Base-by-base conservation (phyloP, 83 land plant species). In the Picea engelmannii region DNA sequence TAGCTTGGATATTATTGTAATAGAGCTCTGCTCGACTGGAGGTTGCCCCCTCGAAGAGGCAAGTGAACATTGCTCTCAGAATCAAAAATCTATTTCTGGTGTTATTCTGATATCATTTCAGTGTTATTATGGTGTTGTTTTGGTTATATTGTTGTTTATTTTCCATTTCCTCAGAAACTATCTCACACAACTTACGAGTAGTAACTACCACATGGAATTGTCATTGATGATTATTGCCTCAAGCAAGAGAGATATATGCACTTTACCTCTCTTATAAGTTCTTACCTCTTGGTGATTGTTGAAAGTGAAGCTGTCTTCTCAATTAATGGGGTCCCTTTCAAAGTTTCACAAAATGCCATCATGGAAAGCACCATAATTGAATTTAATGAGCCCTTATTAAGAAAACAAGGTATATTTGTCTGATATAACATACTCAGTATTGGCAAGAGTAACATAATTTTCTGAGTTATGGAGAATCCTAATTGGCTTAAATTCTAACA, bases 231-330 rank as follows among this genome's bases (percentile, higher is more conserved):
- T 55, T 74, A 12, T n/a, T 49, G 24, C 52, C 59, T 74, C 15
- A 74, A 74, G 58, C 59, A 74, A 74, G 55, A 44, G 25, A 74
- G 18, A 23, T 11, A 49, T 42, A 2, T 70, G 23, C 75, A 3
- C 11, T 70, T 70, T 42, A 13, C 74, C 52, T 70, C 44, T 20
- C 44, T 69, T 69, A 42, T 42, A 69, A 70, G 44, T 74, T 67
- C 2, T 67, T 31, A 2, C 25, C 52, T 74, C 13, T 23, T 47
- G 16, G n/a, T 74, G 16, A 18, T 0, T 44, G 77, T 21, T 47
- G 24, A 12, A 73, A 47, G 6, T 44, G 52, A 73, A 73, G 49
- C 4, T 73, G 58, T 21, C 21, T 47, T 73, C 27, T 42, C 76
- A 73, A 9, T 10, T n/a, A n/a, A 21, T n/a, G 55, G 76, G 18